These are phyloP conservation scores for Cryptococcus maquisensis DNA, from an alignment of 1,284 basidiomycete species.

Conservation along the genomic window DNA sequence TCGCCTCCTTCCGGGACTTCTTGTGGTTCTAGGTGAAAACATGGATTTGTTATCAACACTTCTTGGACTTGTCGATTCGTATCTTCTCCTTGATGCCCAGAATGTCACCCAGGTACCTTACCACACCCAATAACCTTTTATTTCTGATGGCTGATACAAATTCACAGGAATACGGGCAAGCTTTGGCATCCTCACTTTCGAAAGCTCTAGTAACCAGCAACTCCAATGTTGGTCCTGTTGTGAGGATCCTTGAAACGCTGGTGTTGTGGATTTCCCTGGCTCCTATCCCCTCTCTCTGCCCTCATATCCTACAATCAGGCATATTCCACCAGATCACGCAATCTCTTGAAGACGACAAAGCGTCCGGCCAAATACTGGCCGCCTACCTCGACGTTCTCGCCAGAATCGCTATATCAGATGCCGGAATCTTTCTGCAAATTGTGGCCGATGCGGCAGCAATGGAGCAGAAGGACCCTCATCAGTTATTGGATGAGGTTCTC, in stretches of 20 bases:
- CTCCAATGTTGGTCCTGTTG: conserved; percentile 24
- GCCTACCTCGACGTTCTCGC: conserved; percentile 40
- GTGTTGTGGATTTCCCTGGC: conserved; percentile 31
- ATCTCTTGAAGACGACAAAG: conserved; percentile 47
- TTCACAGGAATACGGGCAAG: conserved; percentile 26
- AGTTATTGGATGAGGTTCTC: conserved; percentile 41
- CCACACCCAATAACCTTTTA: neutral
- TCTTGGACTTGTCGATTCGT: conserved; percentile 70
- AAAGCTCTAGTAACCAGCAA: conserved; percentile 31
- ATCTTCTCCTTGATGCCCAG: conserved; percentile 67
- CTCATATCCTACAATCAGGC: conserved; percentile 34
- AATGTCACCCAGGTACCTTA: conserved; percentile 61
- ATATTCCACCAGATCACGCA: conserved; percentile 42
- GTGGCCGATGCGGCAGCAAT: conserved; percentile 34
- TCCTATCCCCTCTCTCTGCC: conserved; percentile 32
- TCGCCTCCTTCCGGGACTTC: conserved; percentile 63
- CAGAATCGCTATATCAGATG: conserved; percentile 41
- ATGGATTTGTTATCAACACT: conserved; percentile 69
- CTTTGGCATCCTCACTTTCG: conserved; percentile 30
- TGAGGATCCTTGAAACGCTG: conserved; percentile 32
- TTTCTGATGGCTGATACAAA: neutral
- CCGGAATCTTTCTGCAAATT: conserved; percentile 39
- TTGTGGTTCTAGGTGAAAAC: conserved; percentile 63
- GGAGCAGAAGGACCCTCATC: conserved; percentile 22
- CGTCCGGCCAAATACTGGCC: conserved; percentile 42